A percentile compares a stretch with the other conserved stretches of the same genome.
Evolutionary conservation across 768 basidiomycete species (phyloP).

Genomic region (Pisolithus marmoratus): DNA sequence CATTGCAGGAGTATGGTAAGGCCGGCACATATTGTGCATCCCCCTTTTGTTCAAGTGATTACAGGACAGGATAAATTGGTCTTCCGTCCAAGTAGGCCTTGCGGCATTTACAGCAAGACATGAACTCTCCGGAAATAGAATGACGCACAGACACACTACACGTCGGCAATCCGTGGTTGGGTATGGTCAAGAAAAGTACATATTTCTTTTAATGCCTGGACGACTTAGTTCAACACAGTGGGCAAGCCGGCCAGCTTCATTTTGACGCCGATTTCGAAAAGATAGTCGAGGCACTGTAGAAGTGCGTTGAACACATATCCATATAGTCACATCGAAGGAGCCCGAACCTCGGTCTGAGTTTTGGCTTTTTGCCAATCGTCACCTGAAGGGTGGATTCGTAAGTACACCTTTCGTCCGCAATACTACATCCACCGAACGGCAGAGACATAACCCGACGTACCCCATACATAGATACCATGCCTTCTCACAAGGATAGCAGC

Average conservation of each 20-base stretch:
- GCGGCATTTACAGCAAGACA: no score
- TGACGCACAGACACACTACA: no score
- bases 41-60: no score
- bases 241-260: conserved; percentile 64
- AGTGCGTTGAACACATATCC: conserved; percentile 5
- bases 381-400: conserved; percentile 29
- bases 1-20: no score
- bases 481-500: conserved; percentile 71
- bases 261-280: conserved; percentile 84
- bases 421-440: no score
- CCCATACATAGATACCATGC: conserved; percentile 86
- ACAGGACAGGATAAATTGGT: no score
- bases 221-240: conserved; percentile 31
- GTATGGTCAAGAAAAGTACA: no score
- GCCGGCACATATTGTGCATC: no score
- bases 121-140: no score
- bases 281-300: conserved; percentile 76
- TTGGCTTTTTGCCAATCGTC: conserved; percentile 84
- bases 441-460: conserved; percentile 31
- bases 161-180: no score
- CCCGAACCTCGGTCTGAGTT: conserved; percentile 70
- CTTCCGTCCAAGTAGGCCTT: no score
- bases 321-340: background rate
- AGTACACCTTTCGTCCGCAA: conserved; percentile 1
- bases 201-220: no score